A percentile compares a stretch with the other conserved stretches of the same genome.
These are phyloP conservation scores for Pelargonium fulgidum DNA, from an alignment of 441 rosid genomes.

Conservation along the genomic window DNA sequence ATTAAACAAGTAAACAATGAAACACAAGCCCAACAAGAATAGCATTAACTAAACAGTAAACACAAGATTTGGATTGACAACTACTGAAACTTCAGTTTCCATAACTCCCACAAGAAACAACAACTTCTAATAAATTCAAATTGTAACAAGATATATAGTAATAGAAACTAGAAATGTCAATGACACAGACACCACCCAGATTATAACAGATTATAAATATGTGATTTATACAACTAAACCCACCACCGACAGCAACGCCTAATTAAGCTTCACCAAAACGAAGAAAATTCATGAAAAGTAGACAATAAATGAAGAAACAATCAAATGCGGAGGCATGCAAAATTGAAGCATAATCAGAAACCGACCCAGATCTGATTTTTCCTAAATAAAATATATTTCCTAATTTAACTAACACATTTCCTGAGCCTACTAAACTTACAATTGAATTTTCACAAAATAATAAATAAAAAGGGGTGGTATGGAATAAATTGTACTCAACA, in stretches of 20 bases:
- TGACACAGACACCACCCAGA: not conserved
- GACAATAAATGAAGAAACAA: not conserved
- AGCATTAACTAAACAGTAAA: not conserved
- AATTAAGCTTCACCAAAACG: not conserved
- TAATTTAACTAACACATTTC: too few relatives aligned
- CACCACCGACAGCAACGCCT: not conserved
- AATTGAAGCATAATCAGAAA: not conserved
- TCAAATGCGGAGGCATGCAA: not conserved
- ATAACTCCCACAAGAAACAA: not conserved
- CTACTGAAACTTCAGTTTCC: not conserved
- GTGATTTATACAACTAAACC: not conserved
- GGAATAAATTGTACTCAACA: not conserved
- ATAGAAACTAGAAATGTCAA: not conserved
- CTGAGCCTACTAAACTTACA: too few relatives aligned
- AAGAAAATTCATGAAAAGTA: not conserved
- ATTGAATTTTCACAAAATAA: too few relatives aligned
- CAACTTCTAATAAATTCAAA: not conserved
- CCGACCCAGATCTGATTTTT: too few relatives aligned
- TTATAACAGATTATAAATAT: not conserved
- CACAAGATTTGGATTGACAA: conserved; percentile 1
- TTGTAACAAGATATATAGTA: not conserved
- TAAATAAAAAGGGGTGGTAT: not conserved
- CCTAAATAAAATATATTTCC: too few relatives aligned
- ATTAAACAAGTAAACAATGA: not conserved
- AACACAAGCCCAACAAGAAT: not conserved